phyloP scores from a whole-genome alignment of 2,329 filamentous ascomycete species.

The Pseudocercospora macadamiae region DNA sequence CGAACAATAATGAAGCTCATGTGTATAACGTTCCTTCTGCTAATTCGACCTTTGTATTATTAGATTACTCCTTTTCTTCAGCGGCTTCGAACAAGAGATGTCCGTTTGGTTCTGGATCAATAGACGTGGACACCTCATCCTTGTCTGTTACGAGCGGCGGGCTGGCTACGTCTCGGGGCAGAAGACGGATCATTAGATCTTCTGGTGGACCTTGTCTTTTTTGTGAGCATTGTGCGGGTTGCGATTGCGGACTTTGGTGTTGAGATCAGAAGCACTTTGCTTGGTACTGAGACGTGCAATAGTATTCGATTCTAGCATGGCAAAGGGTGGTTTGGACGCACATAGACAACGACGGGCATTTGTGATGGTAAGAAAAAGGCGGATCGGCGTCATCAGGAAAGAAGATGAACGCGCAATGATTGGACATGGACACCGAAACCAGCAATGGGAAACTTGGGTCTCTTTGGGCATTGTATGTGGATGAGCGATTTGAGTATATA shows the following conservation, averaged over 20 bases:
- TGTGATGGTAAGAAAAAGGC: neutral
- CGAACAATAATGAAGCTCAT: neutral
- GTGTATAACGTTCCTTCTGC: neutral
- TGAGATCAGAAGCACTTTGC: neutral
- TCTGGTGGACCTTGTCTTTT: neutral
- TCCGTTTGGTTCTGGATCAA: neutral
- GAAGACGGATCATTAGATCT: neutral
- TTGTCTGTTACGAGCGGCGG: neutral
- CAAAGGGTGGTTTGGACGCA: neutral
- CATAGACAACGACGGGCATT: neutral
- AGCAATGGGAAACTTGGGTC: neutral
- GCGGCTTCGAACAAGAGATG: conserved; percentile 1
- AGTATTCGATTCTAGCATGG: neutral
- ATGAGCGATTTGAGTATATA: neutral
- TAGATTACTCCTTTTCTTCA: neutral
- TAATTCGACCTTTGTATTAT: conserved; percentile 1
- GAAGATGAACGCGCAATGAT: neutral
- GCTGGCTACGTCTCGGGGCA: neutral
- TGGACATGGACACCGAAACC: neutral
- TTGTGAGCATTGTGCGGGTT: conserved; percentile 4
- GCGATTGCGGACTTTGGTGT: conserved; percentile 5
- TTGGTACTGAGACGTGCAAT: neutral
- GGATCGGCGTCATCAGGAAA: neutral
- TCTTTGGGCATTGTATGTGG: neutral
- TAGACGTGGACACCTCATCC: neutral